Evolutionary conservation across 305 asterid genomes (phyloP).

Genomic region (Euphrasia arctica): DNA sequence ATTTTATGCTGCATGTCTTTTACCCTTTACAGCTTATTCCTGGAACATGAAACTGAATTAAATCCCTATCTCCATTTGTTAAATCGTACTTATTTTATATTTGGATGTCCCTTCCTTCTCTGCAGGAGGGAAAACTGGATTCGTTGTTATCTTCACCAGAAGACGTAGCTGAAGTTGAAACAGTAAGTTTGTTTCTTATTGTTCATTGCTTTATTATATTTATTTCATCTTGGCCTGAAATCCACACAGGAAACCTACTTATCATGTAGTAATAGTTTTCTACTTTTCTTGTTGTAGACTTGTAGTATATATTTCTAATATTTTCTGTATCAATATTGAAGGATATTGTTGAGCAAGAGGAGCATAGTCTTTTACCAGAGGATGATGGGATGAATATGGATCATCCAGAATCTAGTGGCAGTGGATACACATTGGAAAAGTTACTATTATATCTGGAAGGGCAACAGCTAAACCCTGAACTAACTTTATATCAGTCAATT

Average conservation of each 20-base stretch:
- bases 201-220: conserved; percentile 12
- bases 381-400: conserved; percentile 30
- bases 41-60: background rate
- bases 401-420: conserved; percentile 34
- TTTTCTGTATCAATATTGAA: conserved; percentile 24
- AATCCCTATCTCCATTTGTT: conserved; percentile 8
- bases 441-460: conserved; percentile 70
- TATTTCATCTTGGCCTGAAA: background rate
- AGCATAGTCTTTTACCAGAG: conserved; percentile 34
- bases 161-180: conserved; percentile 32
- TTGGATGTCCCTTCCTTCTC: conserved; percentile 19
- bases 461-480: conserved; percentile 45
- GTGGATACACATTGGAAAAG: conserved; percentile 44
- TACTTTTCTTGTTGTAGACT: conserved; percentile 1
- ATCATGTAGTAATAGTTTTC: background rate
- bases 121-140: conserved; percentile 45
- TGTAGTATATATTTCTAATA: conserved; percentile 4
- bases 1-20: conserved; percentile 16
- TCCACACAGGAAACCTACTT: background rate
- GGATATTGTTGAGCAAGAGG: conserved; percentile 49
- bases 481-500: conserved; percentile 78
- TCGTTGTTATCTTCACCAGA: conserved; percentile 34
- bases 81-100: background rate
- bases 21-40: background rate
- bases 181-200: conserved; percentile 42